These are phyloP conservation scores for Mycena kentingensis DNA, from an alignment of 768 basidiomycete species.

Conservation along the genomic window DNA sequence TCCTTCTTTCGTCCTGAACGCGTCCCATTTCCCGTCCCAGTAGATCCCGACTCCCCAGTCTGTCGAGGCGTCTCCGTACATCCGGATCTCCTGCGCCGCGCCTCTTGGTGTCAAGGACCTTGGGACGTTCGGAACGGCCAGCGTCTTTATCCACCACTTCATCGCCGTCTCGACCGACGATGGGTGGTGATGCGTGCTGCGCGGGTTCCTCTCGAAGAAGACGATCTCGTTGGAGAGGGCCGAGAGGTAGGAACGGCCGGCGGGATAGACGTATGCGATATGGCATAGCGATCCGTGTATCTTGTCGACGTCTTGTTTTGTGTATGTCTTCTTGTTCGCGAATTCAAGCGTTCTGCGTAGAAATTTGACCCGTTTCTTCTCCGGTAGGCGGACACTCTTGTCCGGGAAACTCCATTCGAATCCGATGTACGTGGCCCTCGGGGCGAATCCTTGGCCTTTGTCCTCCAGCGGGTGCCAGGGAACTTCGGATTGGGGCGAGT, in stretches of 20 bases:
- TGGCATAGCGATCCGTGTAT: slow-evolving; percentile 37
- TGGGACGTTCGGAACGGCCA: not conserved
- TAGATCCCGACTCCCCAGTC: slow-evolving; percentile 31
- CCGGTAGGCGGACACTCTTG: slow-evolving; percentile 24
- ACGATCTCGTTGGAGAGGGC: slow-evolving; percentile 29
- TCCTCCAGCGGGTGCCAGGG: slow-evolving; percentile 30
- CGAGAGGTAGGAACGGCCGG: slow-evolving; percentile 30
- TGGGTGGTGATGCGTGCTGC: slow-evolving; percentile 20
- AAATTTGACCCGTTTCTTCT: slow-evolving; percentile 30
- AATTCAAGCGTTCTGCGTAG: slow-evolving; percentile 17
- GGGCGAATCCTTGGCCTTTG: slow-evolving; percentile 29
- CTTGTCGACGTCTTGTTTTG: slow-evolving; percentile 15
- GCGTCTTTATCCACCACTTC: slow-evolving; percentile 32
- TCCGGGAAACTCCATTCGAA: slow-evolving; percentile 31
- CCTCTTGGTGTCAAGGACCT: not conserved
- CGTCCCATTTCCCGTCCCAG: slow-evolving; percentile 18
- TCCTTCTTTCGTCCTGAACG: slow-evolving; percentile 4
- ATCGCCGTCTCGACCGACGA: slow-evolving; percentile 31
- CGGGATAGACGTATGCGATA: slow-evolving; percentile 31
- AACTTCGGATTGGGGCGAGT: slow-evolving; percentile 19
- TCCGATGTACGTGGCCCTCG: slow-evolving; percentile 28
- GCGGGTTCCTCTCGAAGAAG: slow-evolving; percentile 22
- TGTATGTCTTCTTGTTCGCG: not conserved
- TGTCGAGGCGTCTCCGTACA: slow-evolving; percentile 27
- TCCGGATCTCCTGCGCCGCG: not conserved